Conservation (phyloP, 2,329 filamentous ascomycete species). For the Colletotrichum theobromicola region DNA sequence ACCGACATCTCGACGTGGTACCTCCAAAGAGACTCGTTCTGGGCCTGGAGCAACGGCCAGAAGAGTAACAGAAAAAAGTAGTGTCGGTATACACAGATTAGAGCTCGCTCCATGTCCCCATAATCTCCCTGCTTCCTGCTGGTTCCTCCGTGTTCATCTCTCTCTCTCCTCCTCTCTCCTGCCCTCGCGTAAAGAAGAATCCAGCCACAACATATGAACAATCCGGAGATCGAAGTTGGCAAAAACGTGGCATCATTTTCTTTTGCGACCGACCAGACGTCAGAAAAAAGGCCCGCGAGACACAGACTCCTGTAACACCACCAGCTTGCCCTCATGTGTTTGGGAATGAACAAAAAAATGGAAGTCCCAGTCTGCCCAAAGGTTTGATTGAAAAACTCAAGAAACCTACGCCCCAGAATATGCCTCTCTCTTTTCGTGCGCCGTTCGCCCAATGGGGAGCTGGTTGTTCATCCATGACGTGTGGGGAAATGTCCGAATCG, state of each 20-base stretch:
- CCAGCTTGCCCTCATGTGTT: conserved; percentile 23
- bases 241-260: conserved; percentile 21
- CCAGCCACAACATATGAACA: conserved; percentile 14
- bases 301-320: conserved; percentile 20
- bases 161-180: background rate
- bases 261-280: conserved; percentile 14
- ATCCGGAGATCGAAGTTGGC: conserved; percentile 5
- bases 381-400: conserved; percentile 21
- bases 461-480: conserved; percentile 20
- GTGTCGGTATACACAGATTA: conserved; percentile 21
- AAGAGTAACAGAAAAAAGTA: background rate
- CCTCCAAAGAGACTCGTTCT: conserved; percentile 2
- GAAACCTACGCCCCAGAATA: conserved; percentile 22
- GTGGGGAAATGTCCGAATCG: conserved; percentile 20
- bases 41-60: background rate
- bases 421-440: conserved; percentile 25
- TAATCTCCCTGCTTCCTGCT: background rate
- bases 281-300: conserved; percentile 13
- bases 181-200: conserved; percentile 1
- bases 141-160: background rate
- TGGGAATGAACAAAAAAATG: conserved; percentile 17
- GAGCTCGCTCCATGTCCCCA: conserved; percentile 7
- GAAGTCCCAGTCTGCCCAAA: conserved; percentile 21
- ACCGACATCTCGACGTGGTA: background rate
- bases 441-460: conserved; percentile 22